Base-by-base conservation (phyloP, 1,284 basidiomycete species). In the Pseudozyma sp. region DNA sequence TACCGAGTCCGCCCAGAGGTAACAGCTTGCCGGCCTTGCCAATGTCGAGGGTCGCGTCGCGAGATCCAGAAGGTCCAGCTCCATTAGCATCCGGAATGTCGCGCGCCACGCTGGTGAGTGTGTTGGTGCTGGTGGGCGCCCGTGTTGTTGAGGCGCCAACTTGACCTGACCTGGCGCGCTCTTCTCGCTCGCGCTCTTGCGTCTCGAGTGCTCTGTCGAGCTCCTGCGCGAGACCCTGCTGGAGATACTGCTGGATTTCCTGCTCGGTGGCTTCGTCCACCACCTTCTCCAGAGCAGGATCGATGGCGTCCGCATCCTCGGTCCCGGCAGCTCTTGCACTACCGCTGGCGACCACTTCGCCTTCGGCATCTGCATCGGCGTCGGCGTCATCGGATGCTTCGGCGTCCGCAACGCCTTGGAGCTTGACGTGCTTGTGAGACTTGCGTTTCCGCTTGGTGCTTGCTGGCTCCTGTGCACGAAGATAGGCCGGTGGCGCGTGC, bases 401-500 rank as follows among this genome's bases (percentile, higher is more conserved):
- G 31, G 65, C 45, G 57, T 56, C 60, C 8, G 77, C 46, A 44
- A 68, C 59, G 63, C 61, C 68, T 17, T 70, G 47, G 45, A 65
- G 59, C 42, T 61, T 64, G 61, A 65, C 47, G 56, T 61, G 40
- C 64, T 69, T 74, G 44, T 59, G 53, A 86, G 87, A 76, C 52
- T 75, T 80, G 45, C 57, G 58, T 39, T 75, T 89, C 47, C 86
- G 88, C 78, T 91, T 90, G 72, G 92, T 91, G 76, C 88, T 45
- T 3, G 45, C 19, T 34, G 67, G 89, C 81, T 91, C 90, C 78
- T 88, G 89, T 30, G 91, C 91, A 91, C 94, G 75, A 7, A 78
- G 59, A 54, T 78, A 84, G 37, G 93, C 92, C 0, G 94, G 94
- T 1, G 94, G 94, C 75, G 94, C 92, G 87, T 91, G 90, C 85